These are phyloP conservation scores for Kwoniella shivajii DNA, from an alignment of 1,284 basidiomycete genomes.

Conservation along the genomic window DNA sequence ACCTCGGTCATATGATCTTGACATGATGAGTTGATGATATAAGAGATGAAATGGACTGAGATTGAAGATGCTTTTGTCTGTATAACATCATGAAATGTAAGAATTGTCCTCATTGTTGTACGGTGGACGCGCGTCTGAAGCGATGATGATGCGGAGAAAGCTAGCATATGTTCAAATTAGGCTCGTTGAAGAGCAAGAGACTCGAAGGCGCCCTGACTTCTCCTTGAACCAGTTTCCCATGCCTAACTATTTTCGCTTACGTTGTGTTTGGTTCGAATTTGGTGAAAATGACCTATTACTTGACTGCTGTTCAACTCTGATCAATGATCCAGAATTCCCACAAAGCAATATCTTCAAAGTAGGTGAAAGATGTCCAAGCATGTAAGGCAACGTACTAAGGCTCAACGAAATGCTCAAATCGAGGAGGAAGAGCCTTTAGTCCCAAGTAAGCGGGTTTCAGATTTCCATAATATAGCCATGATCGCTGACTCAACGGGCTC, in stretches of 20 bases:
- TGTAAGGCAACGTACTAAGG: constrained; percentile 14
- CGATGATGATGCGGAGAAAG: not conserved
- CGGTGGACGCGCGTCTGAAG: not conserved
- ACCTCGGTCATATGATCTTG: constrained; percentile 56
- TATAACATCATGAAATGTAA: not conserved
- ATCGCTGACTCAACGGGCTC: not conserved
- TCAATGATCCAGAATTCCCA: too few species aligned
- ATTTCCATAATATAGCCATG: not conserved
- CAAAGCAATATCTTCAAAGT: not conserved
- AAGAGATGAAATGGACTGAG: too few species aligned
- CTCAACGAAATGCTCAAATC: constrained; percentile 16
- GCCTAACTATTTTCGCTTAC: not conserved
- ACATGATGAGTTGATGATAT: constrained; percentile 42
- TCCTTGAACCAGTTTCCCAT: too few species aligned
- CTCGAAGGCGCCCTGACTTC: too few species aligned
- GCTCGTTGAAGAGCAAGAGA: not conserved
- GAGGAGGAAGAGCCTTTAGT: constrained; percentile 6
- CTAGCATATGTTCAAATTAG: not conserved
- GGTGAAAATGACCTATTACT: not conserved
- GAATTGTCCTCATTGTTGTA: not conserved
- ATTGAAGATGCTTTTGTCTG: not conserved
- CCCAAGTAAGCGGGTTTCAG: not conserved
- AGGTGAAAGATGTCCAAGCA: not conserved
- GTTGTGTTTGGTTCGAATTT: not conserved
- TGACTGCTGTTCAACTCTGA: not conserved